Evolutionary conservation across 1,284 basidiomycete species (phyloP), one percentile per base, ranked within the genome.

Genomic region (Ceratobasidium sp.): DNA sequence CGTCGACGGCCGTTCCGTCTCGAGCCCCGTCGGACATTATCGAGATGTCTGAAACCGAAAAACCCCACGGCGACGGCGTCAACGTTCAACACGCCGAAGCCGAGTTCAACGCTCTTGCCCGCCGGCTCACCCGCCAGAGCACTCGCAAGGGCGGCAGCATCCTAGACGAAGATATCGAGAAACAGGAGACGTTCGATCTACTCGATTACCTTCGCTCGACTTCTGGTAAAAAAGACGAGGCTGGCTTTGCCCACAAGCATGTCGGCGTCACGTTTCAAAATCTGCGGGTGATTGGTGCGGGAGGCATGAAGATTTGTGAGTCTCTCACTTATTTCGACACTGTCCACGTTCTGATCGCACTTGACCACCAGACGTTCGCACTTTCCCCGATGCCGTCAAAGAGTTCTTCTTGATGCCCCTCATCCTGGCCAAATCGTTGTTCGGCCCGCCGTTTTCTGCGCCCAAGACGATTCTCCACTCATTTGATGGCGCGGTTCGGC

Each of bases 241-340:
- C 93, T 6, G 94, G 94, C 4, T 93, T 96, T 82, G 91, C 91
- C 82, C 92, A 92, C 84, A 97, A 97, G 87, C 91, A 92, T 80
- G 93, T 96, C 51, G 94, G 94, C 51, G 93, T 95, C 42, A 90
- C 91, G 39, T 96, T 94, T 92, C 89, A 94, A 71, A 87, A 92
- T 80, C 85, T 95, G 0, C 88, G 92, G 77, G 95, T 96, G 66
- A 64, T 40, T 23, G 40, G 61, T 78, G 76, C 66, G 12, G 63
- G 66, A n/a, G 77, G 55, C 58, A 42, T 77, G 7, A 78, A 93
- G 90, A 88, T 93, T 79, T 92, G 81, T 86, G 85, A 80, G 85
- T 86, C 82, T 81, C 86, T 84, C 84, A 83, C 84, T 20, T 83
- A 82, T 46, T 46, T 46, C 44, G 44, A 20, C 51, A 20, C 15